A percentile compares a stretch with the other conserved stretches of the same genome.
Evolutionary conservation across 2,329 filamentous ascomycete species (phyloP).

Genomic region (Neoscytalidium dimidiatum): DNA sequence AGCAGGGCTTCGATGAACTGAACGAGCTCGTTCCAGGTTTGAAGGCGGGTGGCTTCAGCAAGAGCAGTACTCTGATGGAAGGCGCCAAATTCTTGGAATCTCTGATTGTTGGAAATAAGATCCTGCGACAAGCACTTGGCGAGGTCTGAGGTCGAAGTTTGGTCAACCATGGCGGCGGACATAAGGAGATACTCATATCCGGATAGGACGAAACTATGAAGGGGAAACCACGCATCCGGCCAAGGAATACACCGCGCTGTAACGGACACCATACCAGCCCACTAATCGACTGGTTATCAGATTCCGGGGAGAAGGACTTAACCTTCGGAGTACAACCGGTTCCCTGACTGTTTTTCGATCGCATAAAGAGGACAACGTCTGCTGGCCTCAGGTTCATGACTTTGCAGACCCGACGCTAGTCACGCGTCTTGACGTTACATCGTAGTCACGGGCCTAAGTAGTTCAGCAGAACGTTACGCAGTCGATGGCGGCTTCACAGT

Average conservation of each 20-base stretch:
- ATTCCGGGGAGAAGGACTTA: background rate
- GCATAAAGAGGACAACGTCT: background rate
- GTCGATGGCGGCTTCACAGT: background rate
- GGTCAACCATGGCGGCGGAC: background rate
- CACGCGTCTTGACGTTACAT: too few species aligned
- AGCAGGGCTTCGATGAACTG: constrained; percentile 81
- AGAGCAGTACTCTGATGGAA: constrained; percentile 76
- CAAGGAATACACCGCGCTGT: background rate
- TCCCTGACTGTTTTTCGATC: background rate
- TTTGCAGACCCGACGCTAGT: too few species aligned
- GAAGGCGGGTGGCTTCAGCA: constrained; percentile 63
- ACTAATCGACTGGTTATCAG: background rate
- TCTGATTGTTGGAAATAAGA: constrained; percentile 65
- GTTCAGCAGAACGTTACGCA: background rate
- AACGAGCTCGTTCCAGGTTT: constrained; percentile 74
- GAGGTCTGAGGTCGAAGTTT: constrained; percentile 5
- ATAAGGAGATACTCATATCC: background rate
- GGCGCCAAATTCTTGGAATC: constrained; percentile 78
- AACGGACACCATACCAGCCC: background rate
- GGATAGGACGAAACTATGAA: too few species aligned
- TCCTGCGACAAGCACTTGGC: constrained; percentile 10
- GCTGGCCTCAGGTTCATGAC: too few species aligned
- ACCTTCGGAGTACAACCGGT: background rate
- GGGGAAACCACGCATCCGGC: background rate
- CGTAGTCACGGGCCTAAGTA: too few species aligned